Base-by-base conservation (phyloP, 371 early-diverging fungal genomes). In the Coemansia linderi region DNA sequence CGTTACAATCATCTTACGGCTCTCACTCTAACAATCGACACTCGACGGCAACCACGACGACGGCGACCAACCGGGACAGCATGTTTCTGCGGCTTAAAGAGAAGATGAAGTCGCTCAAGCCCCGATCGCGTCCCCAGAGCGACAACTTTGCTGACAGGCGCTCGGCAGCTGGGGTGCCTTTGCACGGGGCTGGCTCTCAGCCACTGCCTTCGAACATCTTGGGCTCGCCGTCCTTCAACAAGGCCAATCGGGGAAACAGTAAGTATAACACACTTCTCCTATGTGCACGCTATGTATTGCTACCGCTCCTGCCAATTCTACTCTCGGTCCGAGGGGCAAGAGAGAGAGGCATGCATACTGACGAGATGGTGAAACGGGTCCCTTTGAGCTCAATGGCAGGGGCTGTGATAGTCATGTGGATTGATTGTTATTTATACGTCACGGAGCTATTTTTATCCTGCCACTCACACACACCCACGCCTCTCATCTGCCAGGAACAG, bases 1-100 rank as follows among this genome's bases (percentile, higher is more conserved):
- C 50, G 13, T 50, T 5, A 24, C 50, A 50, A 27, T 50, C 50
- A 27, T 27, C 50, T 13, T 50, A 27, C 27, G 33, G 24, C 71
- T 38, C 64, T 33, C 58, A 46, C 69, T 31, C 33, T 12, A 59
- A 29, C 38, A 68, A 72, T 59, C 52, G 76, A 13, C 58, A 65
- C 60, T 76, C 76, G 22, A 65, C 76, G 10, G 68, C 68, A 10
- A 65, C 65, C 12, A 48, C 68, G 8, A 62, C 50, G 31, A 50
- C 50, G 22, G 39, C 63, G 19, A 58, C 56, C 43, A 76, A 58
- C 71, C 76, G 76, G 59, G 76, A 76, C 65, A 76, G 76, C 63
- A 72, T 76, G 76, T 76, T 76, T 56, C 65, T 72, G 40, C 76
- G 76, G 15, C 60, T 76, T 24, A 76, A 76, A 43, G 76, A 76